These are phyloP conservation scores for Starmerella ratchasimensis DNA, from an alignment of 805 yeast species.

Conservation along the genomic window DNA sequence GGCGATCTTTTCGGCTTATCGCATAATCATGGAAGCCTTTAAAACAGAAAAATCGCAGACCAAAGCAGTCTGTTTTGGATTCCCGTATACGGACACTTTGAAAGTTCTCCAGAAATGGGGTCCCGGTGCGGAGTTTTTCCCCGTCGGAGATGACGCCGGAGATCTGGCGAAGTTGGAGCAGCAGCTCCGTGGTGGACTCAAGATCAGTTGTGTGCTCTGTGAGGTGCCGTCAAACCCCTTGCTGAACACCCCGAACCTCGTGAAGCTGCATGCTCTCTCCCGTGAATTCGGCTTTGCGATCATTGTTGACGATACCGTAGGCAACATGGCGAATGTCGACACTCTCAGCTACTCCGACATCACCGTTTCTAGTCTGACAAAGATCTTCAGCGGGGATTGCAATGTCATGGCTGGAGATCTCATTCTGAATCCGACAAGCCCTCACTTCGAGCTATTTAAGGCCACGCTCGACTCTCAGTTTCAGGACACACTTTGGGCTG, in stretches of 20 bases:
- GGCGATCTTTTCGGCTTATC: constrained; percentile 70
- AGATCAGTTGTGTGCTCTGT: constrained; percentile 61
- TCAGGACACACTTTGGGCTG: constrained; percentile 75
- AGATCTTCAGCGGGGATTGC: constrained; percentile 86
- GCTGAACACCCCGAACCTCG: constrained; percentile 67
- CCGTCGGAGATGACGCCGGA: constrained; percentile 57
- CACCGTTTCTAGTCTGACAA: constrained; percentile 75
- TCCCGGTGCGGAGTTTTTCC: constrained; percentile 75
- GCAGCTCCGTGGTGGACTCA: constrained; percentile 46
- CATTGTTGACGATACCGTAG: constrained; percentile 88
- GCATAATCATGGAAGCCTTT: constrained; percentile 21
- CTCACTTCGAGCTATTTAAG: constrained; percentile 38
- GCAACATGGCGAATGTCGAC: constrained; percentile 74
- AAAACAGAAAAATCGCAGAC: constrained; percentile 15
- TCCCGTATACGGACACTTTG: constrained; percentile 88
- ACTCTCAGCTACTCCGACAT: constrained; percentile 75
- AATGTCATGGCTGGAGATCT: constrained; percentile 92
- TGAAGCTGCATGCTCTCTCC: constrained; percentile 49
- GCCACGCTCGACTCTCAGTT: constrained; percentile 40
- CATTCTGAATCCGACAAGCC: constrained; percentile 57
- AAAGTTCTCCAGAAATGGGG: constrained; percentile 82
- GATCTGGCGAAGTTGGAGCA: constrained; percentile 49
- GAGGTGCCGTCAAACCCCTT: constrained; percentile 96
- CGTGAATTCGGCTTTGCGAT: constrained; percentile 60
- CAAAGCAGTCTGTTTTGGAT: constrained; percentile 86